Percentiles rank a stretch among this genome's conserved stretches.
These are phyloP conservation scores for Nannochloris sp. DNA, from an alignment of 139 green algal species.

Conservation along the genomic window DNA sequence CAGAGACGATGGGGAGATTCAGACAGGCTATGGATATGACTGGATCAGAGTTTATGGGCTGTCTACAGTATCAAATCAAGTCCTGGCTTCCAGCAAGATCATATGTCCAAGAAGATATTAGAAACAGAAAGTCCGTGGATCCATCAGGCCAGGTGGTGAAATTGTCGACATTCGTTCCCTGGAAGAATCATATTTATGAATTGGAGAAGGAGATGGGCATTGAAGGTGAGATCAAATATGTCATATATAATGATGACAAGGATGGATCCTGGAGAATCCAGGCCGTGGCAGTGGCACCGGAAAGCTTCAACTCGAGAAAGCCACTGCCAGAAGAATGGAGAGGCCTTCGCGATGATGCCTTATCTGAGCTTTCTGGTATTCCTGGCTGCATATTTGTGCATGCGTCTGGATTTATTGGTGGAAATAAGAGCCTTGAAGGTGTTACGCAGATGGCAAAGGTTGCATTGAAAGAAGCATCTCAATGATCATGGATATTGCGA, in stretches of 20 bases:
- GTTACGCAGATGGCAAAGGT: slow-evolving; percentile 57
- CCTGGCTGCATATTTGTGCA: slow-evolving; percentile 85
- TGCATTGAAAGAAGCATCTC: slow-evolving; percentile 18
- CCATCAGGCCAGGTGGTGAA: slow-evolving; percentile 53
- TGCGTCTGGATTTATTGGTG: slow-evolving; percentile 85
- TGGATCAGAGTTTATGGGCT: slow-evolving; percentile 73
- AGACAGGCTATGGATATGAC: slow-evolving; percentile 74
- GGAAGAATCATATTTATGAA: slow-evolving; percentile 94
- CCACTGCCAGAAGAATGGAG: slow-evolving; percentile 76
- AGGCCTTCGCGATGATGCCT: slow-evolving; percentile 75
- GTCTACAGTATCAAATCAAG: slow-evolving; percentile 44
- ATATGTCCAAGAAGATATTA: slow-evolving; percentile 50
- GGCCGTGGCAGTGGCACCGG: slow-evolving; percentile 58
- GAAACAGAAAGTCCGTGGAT: slow-evolving; percentile 38
- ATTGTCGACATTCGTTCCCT: slow-evolving; percentile 63
- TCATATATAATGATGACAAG: slow-evolving; percentile 68
- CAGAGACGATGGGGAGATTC: slow-evolving; percentile 53
- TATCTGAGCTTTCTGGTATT: slow-evolving; percentile 65
- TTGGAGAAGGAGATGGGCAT: slow-evolving; percentile 81
- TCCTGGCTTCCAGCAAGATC: slow-evolving; percentile 79
- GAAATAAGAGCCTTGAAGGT: slow-evolving; percentile 71
- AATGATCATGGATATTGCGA: too few species aligned
- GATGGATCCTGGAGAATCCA: slow-evolving; percentile 77
- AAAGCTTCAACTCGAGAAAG: slow-evolving; percentile 75
- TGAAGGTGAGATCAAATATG: slow-evolving; percentile 34